These are phyloP conservation scores for Colletotrichum abscissum DNA, from an alignment of 2,329 filamentous ascomycete genomes.

Conservation along the genomic window DNA sequence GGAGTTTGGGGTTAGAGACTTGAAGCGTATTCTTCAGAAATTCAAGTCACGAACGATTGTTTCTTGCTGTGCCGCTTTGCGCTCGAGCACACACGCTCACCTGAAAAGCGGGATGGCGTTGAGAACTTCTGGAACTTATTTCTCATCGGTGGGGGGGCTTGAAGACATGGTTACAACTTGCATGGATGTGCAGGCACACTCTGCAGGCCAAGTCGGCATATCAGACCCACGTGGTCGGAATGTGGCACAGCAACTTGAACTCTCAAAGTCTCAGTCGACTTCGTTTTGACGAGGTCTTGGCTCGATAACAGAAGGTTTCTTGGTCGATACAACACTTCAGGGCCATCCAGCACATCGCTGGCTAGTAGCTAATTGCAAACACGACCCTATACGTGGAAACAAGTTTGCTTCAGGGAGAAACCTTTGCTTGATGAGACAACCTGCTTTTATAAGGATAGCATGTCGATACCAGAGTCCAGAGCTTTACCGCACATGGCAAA, in stretches of 20 bases:
- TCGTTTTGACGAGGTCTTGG: background rate
- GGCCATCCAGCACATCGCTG: background rate
- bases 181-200: background rate
- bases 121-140: constrained; percentile 15
- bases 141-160: background rate
- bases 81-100: constrained; percentile 14
- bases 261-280: background rate
- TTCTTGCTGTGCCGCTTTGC: background rate
- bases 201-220: constrained; percentile 6
- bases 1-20: background rate
- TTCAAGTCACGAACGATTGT: background rate
- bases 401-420: background rate
- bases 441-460: constrained; percentile 17
- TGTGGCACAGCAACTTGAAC: background rate
- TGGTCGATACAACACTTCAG: background rate
- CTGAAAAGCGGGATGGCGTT: constrained; percentile 18
- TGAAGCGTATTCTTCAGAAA: background rate
- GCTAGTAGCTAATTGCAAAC: background rate
- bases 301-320: background rate
- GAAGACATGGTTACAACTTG: background rate
- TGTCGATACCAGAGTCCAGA: background rate
- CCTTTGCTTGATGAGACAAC: background rate
- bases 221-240: constrained; percentile 2
- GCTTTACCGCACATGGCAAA: constrained; percentile 21
- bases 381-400: background rate